Percentiles rank a stretch among this genome's conserved stretches.
Conservation (phyloP, 768 basidiomycete species). For the Omphalotus guepiniiformis region DNA sequence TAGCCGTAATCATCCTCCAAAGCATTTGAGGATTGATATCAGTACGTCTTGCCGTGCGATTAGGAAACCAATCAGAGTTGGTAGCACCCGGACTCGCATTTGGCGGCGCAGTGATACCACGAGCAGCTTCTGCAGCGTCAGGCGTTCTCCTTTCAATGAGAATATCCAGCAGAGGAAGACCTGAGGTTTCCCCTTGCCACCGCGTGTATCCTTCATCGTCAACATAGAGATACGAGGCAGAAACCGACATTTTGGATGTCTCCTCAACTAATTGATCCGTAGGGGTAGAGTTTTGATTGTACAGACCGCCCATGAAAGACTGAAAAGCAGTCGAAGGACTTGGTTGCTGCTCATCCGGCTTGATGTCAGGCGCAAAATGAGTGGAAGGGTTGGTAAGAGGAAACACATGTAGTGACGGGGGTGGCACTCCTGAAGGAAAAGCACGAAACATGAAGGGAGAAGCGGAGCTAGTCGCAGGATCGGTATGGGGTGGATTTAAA, state of each 20-base stretch:
- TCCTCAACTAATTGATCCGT: conserved; percentile 54
- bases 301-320: conserved; percentile 34
- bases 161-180: conserved; percentile 82
- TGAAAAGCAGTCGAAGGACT: conserved; percentile 40
- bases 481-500: conserved; percentile 21
- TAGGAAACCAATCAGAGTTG: conserved; percentile 73
- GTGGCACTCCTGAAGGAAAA: conserved; percentile 14
- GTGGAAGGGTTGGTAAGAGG: conserved; percentile 80
- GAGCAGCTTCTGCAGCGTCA: conserved; percentile 20
- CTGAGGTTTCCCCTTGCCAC: conserved; percentile 93
- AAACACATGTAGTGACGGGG: conserved; percentile 51
- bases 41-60: conserved; percentile 66
- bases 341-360: conserved; percentile 39
- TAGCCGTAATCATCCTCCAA: conserved; percentile 84
- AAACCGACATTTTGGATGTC: conserved; percentile 57
- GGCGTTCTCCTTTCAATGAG: conserved; percentile 67
- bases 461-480: conserved; percentile 22
- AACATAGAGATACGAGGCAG: conserved; percentile 80
- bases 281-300: conserved; percentile 16
- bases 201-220: conserved; percentile 85
- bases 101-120: no score
- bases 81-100: conserved; percentile 29
- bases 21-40: conserved; percentile 84
- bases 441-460: conserved; percentile 40
- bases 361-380: conserved; percentile 56